A percentile compares a stretch with the other conserved stretches of the same genome.
Evolutionary conservation across 2,329 filamentous ascomycete species (phyloP).

Genomic region (Aspergillus pseudonomiae): DNA sequence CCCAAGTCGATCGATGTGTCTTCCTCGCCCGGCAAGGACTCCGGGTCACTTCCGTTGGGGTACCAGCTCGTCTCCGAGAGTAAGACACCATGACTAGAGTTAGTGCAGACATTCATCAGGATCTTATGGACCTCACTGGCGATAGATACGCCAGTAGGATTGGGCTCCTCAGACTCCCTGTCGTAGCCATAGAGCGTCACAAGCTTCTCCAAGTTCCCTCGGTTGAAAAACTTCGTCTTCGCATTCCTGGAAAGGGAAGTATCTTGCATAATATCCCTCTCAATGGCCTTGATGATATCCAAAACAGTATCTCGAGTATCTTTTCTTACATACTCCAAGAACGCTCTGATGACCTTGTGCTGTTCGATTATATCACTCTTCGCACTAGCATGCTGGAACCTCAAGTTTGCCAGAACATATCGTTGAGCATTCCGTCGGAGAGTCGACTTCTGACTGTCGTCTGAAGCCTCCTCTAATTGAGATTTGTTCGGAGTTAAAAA

Average conservation of each 20-base stretch:
- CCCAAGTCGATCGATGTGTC: slow-evolving; percentile 62
- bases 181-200: slow-evolving; percentile 68
- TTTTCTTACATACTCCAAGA: slow-evolving; percentile 76
- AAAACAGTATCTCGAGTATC: slow-evolving; percentile 75
- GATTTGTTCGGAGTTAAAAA: slow-evolving; percentile 73
- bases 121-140: slow-evolving; percentile 74
- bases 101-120: slow-evolving; percentile 74
- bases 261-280: slow-evolving; percentile 73
- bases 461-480: slow-evolving; percentile 56
- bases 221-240: slow-evolving; percentile 77
- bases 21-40: slow-evolving; percentile 52
- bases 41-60: slow-evolving; percentile 67
- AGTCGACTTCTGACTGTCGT: slow-evolving; percentile 72
- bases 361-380: slow-evolving; percentile 84
- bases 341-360: slow-evolving; percentile 65
- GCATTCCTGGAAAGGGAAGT: slow-evolving; percentile 69
- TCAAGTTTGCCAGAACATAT: slow-evolving; percentile 78
- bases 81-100: slow-evolving; percentile 71
- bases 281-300: slow-evolving; percentile 74
- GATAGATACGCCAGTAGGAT: slow-evolving; percentile 55
- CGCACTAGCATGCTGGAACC: slow-evolving; percentile 73
- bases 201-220: slow-evolving; percentile 72
- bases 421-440: slow-evolving; percentile 80
- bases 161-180: slow-evolving; percentile 49
- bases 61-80: slow-evolving; percentile 83